Base-by-base conservation (phyloP, 2,329 filamentous ascomycete species). In the Trichoderma atroviride region DNA sequence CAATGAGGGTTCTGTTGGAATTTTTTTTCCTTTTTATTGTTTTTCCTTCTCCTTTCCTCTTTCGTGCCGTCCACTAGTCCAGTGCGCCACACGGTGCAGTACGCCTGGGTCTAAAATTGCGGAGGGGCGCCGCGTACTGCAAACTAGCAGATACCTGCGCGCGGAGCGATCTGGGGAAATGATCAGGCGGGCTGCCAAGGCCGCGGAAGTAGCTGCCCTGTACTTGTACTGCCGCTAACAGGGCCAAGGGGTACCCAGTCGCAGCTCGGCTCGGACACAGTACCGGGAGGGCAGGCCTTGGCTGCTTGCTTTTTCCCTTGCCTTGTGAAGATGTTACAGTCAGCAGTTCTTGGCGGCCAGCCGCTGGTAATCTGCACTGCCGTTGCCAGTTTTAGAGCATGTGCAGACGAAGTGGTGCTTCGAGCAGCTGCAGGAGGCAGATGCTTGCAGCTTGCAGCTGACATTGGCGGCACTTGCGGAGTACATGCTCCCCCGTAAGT, bases 371-470 rank as follows among this genome's bases (percentile, higher is more conserved):
- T 24, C 60, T 63, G 33, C 52, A 24, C 35, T 66, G 53, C 33
- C 52, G 19, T n/a, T 58, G 35, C 50, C 33, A 40, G 22, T 35
- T 56, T 37, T 43, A 19, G 40, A n/a, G 40, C 9, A 43, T 10
- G 19, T 19, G n/a, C 19, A 19, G 40, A 19, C 40, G 19, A n/a
- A 19, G 40, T 43, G 40, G 40, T 43, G 40, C 40, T 43, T 10
- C 11, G 31, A 52, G 33, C 61, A 10, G 50, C 24, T 43, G 61
- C 52, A 65, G 62, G 40, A 66, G 59, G 58, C 63, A 22, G 35
- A 66, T 59, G 55, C 63, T 58, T 66, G 63, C 63, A 66, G 55
- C 63, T 58, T 66, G 63, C 63, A 66, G 55, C 55, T 64, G 61
- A 64, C 61, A 55, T 6, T 37, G 31, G 60, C 60, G 27, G 31